Percentiles rank a stretch among this genome's conserved stretches.
phyloP scores from a whole-genome alignment of 371 early-diverging fungal genomes.

The Mucor mucedo region DNA sequence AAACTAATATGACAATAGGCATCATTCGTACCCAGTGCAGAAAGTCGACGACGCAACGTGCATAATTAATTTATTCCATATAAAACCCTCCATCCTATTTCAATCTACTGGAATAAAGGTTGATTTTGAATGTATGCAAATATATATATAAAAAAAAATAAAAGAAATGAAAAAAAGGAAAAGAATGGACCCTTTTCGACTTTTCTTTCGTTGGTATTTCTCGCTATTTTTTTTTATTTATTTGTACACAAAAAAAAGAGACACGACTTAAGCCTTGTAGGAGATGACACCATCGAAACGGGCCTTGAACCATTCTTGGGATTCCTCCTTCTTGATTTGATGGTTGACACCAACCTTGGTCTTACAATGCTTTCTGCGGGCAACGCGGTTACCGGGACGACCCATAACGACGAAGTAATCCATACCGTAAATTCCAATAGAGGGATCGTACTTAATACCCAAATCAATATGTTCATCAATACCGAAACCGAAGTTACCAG shows the following conservation, averaged over 20 bases:
- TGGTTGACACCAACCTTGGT: constrained; percentile 93
- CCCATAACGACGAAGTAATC: constrained; percentile 98
- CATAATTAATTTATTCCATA: too few species aligned
- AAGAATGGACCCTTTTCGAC: not conserved
- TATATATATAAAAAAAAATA: not conserved
- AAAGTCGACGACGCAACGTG: not conserved
- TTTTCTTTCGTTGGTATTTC: not conserved
- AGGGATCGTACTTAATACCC: constrained; percentile 99
- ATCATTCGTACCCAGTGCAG: constrained; percentile 1
- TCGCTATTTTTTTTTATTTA: not conserved
- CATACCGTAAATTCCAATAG: constrained; percentile 98
- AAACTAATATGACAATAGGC: not conserved
- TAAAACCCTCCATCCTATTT: too few species aligned
- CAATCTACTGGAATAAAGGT: too few species aligned
- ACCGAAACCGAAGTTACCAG: constrained; percentile 99
- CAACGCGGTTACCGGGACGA: constrained; percentile 97
- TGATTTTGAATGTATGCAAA: too few species aligned
- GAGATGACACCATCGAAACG: constrained; percentile 27
- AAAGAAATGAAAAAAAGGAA: not conserved
- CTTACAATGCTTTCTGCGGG: constrained; percentile 93
- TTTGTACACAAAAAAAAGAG: not conserved
- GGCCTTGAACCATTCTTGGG: constrained; percentile 29
- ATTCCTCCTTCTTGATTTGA: constrained; percentile 80
- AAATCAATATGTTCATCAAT: constrained; percentile 99
- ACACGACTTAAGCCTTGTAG: constrained; percentile 21